Evolutionary conservation across 306 rosid species (phyloP), one percentile per base, ranked within the genome.

Genomic region (Comarum palustre): DNA sequence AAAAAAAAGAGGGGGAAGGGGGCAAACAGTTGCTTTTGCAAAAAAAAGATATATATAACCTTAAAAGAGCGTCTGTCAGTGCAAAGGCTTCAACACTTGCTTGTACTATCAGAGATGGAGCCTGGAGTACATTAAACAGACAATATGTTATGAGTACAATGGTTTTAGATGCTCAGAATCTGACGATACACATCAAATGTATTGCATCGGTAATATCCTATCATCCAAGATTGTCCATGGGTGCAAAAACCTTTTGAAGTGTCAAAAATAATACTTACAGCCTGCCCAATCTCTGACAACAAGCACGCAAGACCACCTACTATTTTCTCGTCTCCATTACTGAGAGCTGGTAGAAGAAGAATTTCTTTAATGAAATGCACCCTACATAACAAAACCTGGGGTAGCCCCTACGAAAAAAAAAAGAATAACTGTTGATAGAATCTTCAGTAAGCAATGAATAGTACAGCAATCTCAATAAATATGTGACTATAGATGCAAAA

Each of bases 221-320:
- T 47, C 58, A 47, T 63, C 52, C 42, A 47, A 16, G 29, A 16
- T 6, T 9, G 5, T 58, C 59, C 36, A 17, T 25, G 9, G 19
- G 47, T 58, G 39, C 66, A 27, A 47, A 41, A 68, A 22, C 51
- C 64, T 4, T n/a, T 51, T 65, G 66, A 67, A 66, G 13, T 48
- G 32, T 41, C 39, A 52, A 3, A 43, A 64, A 27, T n/a, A 32
- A 68, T 65, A 90, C 96, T 78, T 88, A 92, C 98, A 69, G 98
- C 96, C 78, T 93, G 98, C 69, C 98, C 98, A 80, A 93, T 85
- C 87, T 93, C 97, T 66, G 96, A 93, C 82, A 89, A 85, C 78
- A 93, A 85, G 88, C 93, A 87, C 34, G 98, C 96, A 42, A 93
- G 90, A 81, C 98, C 98, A 50, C 93, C 89, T 47, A 90, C 84